Evolutionary conservation across 1,284 basidiomycete genomes (phyloP).

Genomic region (Cryptococcus sp.): DNA sequence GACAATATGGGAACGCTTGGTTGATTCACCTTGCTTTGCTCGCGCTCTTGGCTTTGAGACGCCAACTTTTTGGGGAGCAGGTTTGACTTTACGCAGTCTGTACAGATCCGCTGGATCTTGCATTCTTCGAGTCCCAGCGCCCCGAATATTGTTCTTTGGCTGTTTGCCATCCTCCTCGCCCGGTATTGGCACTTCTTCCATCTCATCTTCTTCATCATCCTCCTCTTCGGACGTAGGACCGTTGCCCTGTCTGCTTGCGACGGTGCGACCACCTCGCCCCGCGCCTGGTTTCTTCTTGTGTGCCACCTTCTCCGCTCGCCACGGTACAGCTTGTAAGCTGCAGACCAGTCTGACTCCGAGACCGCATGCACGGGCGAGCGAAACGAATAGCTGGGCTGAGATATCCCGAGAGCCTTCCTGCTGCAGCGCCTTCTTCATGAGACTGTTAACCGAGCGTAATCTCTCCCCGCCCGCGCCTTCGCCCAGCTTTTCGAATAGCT

Average conservation of each 20-base stretch:
- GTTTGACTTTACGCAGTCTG: slow-evolving; percentile 33
- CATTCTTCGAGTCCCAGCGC: slow-evolving; percentile 29
- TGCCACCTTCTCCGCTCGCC: slow-evolving; percentile 59
- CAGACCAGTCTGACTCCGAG: slow-evolving; percentile 86
- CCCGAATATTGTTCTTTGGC: slow-evolving; percentile 47
- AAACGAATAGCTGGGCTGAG: slow-evolving; percentile 88
- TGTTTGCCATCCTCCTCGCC: slow-evolving; percentile 17
- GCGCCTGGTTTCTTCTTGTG: slow-evolving; percentile 43
- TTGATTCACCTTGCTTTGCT: slow-evolving; percentile 35
- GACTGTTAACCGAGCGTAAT: slow-evolving; percentile 73
- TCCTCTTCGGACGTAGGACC: slow-evolving; percentile 31
- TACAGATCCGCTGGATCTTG: slow-evolving; percentile 47
- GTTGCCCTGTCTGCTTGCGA: slow-evolving; percentile 40
- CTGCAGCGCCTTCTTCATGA: slow-evolving; percentile 86
- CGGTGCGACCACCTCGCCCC: slow-evolving; percentile 28
- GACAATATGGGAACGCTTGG: background rate
- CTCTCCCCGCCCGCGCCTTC: slow-evolving; percentile 63
- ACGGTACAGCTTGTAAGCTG: slow-evolving; percentile 87
- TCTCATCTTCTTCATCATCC: slow-evolving; percentile 44
- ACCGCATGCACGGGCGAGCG: slow-evolving; percentile 80
- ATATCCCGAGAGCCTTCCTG: slow-evolving; percentile 80
- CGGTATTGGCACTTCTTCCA: slow-evolving; percentile 52
- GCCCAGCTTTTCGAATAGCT: slow-evolving; percentile 40
- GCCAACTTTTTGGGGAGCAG: slow-evolving; percentile 26
- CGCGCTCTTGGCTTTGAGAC: slow-evolving; percentile 32